Base-by-base conservation (phyloP, 2,329 filamentous ascomycete species). In the Trichoderma harzianum region DNA sequence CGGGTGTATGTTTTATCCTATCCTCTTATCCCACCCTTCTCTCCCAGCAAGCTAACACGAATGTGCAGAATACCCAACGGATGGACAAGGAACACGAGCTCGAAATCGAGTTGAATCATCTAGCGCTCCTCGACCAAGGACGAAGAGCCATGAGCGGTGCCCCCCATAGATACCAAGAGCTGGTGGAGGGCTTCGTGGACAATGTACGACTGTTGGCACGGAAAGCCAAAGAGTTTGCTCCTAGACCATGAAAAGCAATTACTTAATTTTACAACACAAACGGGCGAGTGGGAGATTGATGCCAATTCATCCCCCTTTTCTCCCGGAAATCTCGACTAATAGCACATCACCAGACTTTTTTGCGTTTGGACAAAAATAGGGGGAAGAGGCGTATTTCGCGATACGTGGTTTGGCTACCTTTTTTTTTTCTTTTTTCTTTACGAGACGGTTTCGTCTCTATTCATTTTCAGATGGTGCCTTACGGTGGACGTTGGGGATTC, bases 171-270 rank as follows among this genome's bases (percentile, higher is more conserved):
- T 94, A 92, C 78, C 85, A 88, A 69, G 87, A 90, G 60, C 81
- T 95, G 16, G 88, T 96, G 3, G 90, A 92, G 73, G 92, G 91
- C 1, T 88, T 96, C 74, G 82, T 95, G 70, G 91, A 94, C 79
- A 95, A 96, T 75, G 84, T 92, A 43, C 85, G 89, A 21, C 84
- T 90, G 32, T 81, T 93, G 39, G 86, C 87, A 0, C 81, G 84
- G 60, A 84, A 83, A 71, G 81, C 80, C 39, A 76, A 76, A 30
- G 82, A 83, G 1, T 78, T 82, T 67, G 63, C 60, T 34, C 47
- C 60, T 61, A 61, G 39, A 51, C 55, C 39, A 36, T 69, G 34
- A 57, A 70, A 32, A 70, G 47, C 30, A 28, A 24, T 32, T n/a
- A 28, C 7, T n/a, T 47, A 51, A 64, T 58, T 32, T 43, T 43